Base-by-base conservation (phyloP, 2,329 filamentous ascomycete species). In the Dothistroma pini region DNA sequence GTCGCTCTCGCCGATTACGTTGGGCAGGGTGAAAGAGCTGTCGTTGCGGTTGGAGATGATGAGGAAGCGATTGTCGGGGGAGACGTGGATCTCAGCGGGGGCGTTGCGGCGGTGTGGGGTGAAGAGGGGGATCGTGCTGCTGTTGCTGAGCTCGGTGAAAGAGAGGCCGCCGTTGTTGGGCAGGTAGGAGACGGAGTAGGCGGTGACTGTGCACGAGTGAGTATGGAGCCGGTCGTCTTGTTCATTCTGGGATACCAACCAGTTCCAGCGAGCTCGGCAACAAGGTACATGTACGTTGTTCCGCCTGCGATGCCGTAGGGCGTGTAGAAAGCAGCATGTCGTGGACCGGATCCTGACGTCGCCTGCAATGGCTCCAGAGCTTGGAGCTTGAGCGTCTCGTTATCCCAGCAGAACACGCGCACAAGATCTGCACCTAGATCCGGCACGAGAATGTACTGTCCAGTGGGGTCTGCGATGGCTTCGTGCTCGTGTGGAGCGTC, bases 1-100 rank as follows among this genome's bases (percentile, higher is more conserved):
- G 72, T 90, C 88, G 35, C 66, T 58, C 4, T 75, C 76, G 54
- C 66, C 65, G 63, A 77, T 76, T 11, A 57, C 72, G 64, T 86
- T 87, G 9, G 79, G 71, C 0, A 71, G 52, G 63, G 60, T 74
- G 71, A 87, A 83, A 22, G 80, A 75, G 50, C 77, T 78, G 70
- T 88, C 87, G 70, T 83, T 83, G 63, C 90, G 86, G 64, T 89
- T 89, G 2, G 87, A 88, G 48, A 89, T 81, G 66, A 89, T 79
- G 56, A 92, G 72, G 77, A 86, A 89, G 38, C 81, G 83, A 62
- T 81, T 77, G 64, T 80, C 77, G 2, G 78, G 78, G 67, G 71
- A 71, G 7, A 85, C 73, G 51, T 77, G 76, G n/a, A 86, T 76
- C 70, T 86, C 84, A 31, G 82, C 83, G 0, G 82, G 80, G 62